phyloP scores from a whole-genome alignment of 768 basidiomycete species.

The Pholiota molesta region DNA sequence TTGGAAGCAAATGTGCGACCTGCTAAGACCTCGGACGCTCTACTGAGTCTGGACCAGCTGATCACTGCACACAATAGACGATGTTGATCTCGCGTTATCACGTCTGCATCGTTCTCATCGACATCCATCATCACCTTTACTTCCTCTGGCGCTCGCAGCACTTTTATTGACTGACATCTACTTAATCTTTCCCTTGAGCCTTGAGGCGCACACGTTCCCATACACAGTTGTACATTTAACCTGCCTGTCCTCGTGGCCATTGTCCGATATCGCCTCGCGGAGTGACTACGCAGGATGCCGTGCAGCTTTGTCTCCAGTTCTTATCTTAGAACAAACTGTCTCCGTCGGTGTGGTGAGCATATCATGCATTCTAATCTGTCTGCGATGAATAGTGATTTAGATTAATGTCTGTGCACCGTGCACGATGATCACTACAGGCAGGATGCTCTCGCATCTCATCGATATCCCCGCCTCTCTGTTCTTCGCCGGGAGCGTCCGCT shows the following conservation, averaged over 20 bases:
- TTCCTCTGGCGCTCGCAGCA: too few species aligned
- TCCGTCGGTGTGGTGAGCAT: conserved; percentile 8
- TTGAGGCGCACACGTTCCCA: background rate
- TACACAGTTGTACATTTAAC: background rate
- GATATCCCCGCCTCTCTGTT: conserved; percentile 15
- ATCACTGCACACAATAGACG: too few species aligned
- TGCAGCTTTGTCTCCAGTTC: background rate
- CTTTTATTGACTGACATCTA: background rate
- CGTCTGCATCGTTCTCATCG: too few species aligned
- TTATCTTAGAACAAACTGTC: conserved; percentile 1
- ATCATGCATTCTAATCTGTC: background rate
- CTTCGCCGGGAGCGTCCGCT: conserved; percentile 20
- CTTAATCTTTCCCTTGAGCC: too few species aligned
- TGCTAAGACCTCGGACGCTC: too few species aligned
- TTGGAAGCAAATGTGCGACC: too few species aligned
- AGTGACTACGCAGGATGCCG: background rate
- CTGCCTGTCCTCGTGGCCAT: conserved; percentile 1
- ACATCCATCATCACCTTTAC: too few species aligned
- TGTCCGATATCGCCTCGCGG: background rate
- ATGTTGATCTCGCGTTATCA: too few species aligned
- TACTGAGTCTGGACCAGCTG: too few species aligned
- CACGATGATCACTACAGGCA: conserved; percentile 5
- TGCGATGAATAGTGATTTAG: background rate
- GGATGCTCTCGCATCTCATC: conserved; percentile 17
- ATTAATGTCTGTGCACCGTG: background rate